Conservation (phyloP, 2,329 filamentous ascomycete genomes). For the Basipetospora chlamydospora region DNA sequence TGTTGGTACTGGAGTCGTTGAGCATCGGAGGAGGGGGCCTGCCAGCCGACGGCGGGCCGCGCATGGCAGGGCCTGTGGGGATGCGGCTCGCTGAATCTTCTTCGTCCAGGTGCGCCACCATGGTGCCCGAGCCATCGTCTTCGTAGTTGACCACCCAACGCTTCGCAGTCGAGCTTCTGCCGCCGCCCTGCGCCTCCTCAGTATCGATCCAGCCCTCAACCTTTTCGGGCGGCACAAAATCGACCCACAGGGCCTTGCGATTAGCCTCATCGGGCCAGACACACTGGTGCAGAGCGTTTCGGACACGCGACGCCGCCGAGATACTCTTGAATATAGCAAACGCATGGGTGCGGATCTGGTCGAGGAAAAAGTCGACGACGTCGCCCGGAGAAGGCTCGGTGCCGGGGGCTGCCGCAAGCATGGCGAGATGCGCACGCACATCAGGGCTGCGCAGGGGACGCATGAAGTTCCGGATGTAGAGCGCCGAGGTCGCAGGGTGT, state of each 20-base stretch:
- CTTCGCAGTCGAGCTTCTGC: conserved; percentile 22
- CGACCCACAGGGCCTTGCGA: conserved; percentile 72
- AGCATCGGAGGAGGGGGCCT: no score
- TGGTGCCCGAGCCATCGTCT: conserved; percentile 34
- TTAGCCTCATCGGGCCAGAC: conserved; percentile 81
- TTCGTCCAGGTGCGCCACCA: conserved; percentile 37
- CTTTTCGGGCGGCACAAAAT: conserved; percentile 71
- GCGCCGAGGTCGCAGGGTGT: conserved; percentile 57
- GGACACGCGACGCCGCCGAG: conserved; percentile 60
- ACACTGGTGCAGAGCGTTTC: conserved; percentile 58
- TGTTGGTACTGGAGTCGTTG: conserved; percentile 16
- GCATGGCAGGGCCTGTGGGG: conserved; percentile 5
- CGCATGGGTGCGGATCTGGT: conserved; percentile 76
- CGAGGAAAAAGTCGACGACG: conserved; percentile 61
- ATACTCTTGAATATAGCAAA: conserved; percentile 59
- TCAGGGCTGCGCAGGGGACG: conserved; percentile 59
- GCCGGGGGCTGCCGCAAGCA: conserved; percentile 48
- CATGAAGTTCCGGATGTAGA: conserved; percentile 88
- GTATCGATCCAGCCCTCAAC: conserved; percentile 59
- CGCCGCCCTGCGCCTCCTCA: conserved; percentile 38
- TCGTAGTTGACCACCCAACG: conserved; percentile 66
- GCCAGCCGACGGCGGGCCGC: conserved; percentile 7
- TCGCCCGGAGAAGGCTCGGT: conserved; percentile 31
- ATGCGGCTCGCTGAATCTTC: conserved; percentile 6
- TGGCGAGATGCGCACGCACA: conserved; percentile 54